Conservation (phyloP, 257 asterid species). For the Vinca minor region DNA sequence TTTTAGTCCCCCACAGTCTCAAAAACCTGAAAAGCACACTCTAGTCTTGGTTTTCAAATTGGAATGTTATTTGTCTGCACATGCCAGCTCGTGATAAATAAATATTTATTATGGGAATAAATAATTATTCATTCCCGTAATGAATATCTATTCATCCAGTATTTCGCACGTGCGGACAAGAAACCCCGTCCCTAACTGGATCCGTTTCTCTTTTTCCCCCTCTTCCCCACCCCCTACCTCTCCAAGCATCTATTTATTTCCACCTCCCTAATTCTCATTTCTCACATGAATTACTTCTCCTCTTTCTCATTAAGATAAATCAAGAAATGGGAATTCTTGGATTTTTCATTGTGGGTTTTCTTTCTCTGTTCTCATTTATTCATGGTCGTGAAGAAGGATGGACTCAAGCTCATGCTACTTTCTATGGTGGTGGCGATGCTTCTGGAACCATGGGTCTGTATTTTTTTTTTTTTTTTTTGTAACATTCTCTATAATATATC, state of each 20-base stretch:
- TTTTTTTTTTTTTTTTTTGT: too few relatives aligned
- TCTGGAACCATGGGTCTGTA: slow-evolving; percentile 56
- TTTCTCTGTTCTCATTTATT: slow-evolving; percentile 21
- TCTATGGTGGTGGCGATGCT: slow-evolving; percentile 61
- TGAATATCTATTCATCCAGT: too few relatives aligned
- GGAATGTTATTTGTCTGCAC: too few relatives aligned
- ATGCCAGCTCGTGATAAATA: too few relatives aligned
- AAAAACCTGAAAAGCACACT: too few relatives aligned
- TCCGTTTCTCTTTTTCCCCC: too few relatives aligned
- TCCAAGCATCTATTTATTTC: slow-evolving; percentile 8
- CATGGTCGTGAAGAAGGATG: slow-evolving; percentile 34
- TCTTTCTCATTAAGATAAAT: not conserved
- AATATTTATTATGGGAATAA: too few relatives aligned
- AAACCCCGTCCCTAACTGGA: too few relatives aligned
- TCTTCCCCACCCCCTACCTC: not conserved
- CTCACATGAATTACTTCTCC: slow-evolving; percentile 5
- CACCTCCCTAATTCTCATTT: slow-evolving; percentile 1
- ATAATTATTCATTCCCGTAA: too few relatives aligned
- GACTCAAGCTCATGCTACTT: slow-evolving; percentile 60
- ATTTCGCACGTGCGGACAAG: too few relatives aligned
- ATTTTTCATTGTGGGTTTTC: slow-evolving; percentile 7
- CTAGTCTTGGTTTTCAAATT: not conserved
- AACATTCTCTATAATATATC: too few relatives aligned
- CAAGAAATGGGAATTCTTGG: slow-evolving; percentile 13
- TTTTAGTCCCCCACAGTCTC: slow-evolving; percentile 7